Base-by-base conservation (phyloP, 257 asterid species). In the Solanum dulcamara region DNA sequence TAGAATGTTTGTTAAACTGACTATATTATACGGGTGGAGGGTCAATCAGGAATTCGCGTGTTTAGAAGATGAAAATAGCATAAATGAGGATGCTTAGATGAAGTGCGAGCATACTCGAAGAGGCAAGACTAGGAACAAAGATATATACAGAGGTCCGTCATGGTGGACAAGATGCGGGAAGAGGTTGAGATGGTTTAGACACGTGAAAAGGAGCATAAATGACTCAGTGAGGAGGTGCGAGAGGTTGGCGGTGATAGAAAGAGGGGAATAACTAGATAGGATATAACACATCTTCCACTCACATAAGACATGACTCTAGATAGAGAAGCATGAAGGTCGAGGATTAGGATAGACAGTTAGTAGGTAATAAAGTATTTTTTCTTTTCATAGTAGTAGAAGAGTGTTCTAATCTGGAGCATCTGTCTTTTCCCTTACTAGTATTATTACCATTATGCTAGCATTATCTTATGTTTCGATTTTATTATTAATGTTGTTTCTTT, bases 291-390 rank as follows among this genome's bases (percentile, higher is more conserved):
- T 53, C 12, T 20, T 55, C 26, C 20, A 3, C 6, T 55, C 62
- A 55, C 13, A 0, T 0, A 2, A 1, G 2, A 55, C 3, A n/a
- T 24, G 17, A 59, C 17, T 14, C 7, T 10, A 0, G 32, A 10
- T 59, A 44, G 11, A 11, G 10, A 4, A 44, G 14, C 50, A 11
- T 10, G 14, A 0, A 10, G 50, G 4, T 44, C 4, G 4, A 44
- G 2, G 14, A 44, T 44, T 10, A 44, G 4, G 14, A 3, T 44
- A 2, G 50, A 44, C 50, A 4, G 9, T 42, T 42, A 42, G 12
- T 42, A 42, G 13, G 9, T 12, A 42, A 3, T 42, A n/a, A 4
- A 18, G 11, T 6, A n/a, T 53, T 20, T 55, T 55, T 13, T 55
- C 64, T 55, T n/a, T 22, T 7, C 26, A 55, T 2, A 20, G 67